A percentile compares a stretch with the other conserved stretches of the same genome.
Conservation (phyloP, 805 yeast species). For the Kluyveromyces lactis region DNA sequence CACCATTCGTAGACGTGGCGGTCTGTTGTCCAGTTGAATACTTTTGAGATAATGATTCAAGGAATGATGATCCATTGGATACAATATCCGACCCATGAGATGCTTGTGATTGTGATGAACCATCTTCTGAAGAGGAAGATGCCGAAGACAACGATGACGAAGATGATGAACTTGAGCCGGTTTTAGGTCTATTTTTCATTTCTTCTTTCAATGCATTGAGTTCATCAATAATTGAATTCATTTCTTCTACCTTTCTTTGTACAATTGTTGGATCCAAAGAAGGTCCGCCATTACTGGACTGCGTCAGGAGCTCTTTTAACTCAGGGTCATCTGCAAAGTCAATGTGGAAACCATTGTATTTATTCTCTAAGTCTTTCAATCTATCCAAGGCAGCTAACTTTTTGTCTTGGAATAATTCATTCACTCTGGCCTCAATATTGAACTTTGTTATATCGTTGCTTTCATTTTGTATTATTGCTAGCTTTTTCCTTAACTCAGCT, state of each 20-base stretch:
- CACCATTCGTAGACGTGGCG: background rate
- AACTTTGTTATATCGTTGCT: conserved; percentile 69
- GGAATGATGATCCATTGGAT: conserved; percentile 16
- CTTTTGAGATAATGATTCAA: conserved; percentile 26
- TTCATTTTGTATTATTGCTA: conserved; percentile 59
- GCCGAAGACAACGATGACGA: conserved; percentile 4
- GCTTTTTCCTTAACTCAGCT: conserved; percentile 44
- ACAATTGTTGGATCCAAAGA: conserved; percentile 23
- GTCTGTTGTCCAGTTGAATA: conserved; percentile 24
- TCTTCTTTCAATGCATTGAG: conserved; percentile 11
- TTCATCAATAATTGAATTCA: conserved; percentile 19
- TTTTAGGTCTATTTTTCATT: conserved; percentile 4
- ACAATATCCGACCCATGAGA: conserved; percentile 10
- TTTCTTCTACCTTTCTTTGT: conserved; percentile 17
- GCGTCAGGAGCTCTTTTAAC: conserved; percentile 3
- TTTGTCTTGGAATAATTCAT: conserved; percentile 50
- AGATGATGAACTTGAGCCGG: conserved; percentile 5
- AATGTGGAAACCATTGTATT: conserved; percentile 57
- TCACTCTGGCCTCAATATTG: conserved; percentile 42
- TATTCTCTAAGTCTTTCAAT: conserved; percentile 57
- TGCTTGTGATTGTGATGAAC: conserved; percentile 6
- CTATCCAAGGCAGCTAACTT: conserved; percentile 64
- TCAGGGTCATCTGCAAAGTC: conserved; percentile 31
- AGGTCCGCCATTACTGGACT: conserved; percentile 2
- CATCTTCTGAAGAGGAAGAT: conserved; percentile 9